Evolutionary conservation across 106 monocot species (phyloP).

Genomic region (Vanilla planifolia): DNA sequence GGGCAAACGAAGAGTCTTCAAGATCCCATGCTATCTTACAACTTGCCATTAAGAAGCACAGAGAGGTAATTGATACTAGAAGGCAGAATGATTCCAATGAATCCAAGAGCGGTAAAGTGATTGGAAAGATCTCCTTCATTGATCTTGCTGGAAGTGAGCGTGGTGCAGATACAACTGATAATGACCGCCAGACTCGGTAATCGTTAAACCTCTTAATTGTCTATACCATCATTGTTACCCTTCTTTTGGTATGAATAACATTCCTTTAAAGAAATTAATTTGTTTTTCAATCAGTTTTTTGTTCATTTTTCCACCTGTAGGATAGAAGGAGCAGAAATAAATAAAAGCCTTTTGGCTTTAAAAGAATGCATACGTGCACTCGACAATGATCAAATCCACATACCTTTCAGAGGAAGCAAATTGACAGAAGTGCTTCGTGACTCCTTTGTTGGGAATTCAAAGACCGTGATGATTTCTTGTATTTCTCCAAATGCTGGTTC

Average conservation of each 20-base stretch:
- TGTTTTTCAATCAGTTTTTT: neutral
- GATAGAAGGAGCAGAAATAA: constrained; percentile 94
- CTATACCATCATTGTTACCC: too few relatives aligned
- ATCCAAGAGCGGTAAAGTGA: constrained; percentile 37
- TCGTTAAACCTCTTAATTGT: neutral
- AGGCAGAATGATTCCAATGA: constrained; percentile 40
- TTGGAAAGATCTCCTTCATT: constrained; percentile 89
- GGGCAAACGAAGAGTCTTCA: constrained; percentile 93
- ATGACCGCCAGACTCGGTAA: constrained; percentile 85
- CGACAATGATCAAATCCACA: constrained; percentile 92
- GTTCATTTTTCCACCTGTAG: constrained; percentile 17
- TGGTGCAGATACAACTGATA: constrained; percentile 89
- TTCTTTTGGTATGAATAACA: too few relatives aligned
- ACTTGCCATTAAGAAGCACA: constrained; percentile 60
- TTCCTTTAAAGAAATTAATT: too few relatives aligned
- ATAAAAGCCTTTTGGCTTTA: constrained; percentile 80
- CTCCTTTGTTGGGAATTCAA: constrained; percentile 89
- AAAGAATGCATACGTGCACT: constrained; percentile 91
- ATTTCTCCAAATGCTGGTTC: constrained; percentile 81
- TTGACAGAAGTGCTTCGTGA: constrained; percentile 92
- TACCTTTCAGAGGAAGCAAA: constrained; percentile 89
- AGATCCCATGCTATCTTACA: constrained; percentile 88
- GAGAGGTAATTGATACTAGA: constrained; percentile 29
- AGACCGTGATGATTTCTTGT: constrained; percentile 91
- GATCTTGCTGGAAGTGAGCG: constrained; percentile 97